These are phyloP conservation scores for Xylariaceae sp. DNA, from an alignment of 2,329 filamentous ascomycete species.

Conservation along the genomic window DNA sequence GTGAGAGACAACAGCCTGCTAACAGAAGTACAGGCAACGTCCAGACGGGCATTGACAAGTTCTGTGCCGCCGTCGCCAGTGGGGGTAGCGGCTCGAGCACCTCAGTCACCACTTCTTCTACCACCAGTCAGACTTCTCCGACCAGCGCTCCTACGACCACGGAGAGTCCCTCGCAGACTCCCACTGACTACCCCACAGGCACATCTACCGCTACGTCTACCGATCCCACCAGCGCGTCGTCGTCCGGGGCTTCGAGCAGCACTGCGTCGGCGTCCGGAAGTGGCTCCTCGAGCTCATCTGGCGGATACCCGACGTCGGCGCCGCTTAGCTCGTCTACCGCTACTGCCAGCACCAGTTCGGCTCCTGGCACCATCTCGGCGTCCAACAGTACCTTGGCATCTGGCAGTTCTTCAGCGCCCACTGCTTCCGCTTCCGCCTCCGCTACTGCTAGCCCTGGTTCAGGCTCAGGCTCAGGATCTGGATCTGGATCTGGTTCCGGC, in stretches of 20 bases:
- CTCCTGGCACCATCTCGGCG: constrained; percentile 1
- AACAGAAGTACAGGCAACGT: constrained; percentile 21
- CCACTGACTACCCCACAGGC: constrained; percentile 19
- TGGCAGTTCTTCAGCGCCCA: neutral
- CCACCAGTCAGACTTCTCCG: constrained; percentile 15
- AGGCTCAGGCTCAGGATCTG: constrained; percentile 7
- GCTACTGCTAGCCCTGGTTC: neutral
- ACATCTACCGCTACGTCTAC: constrained; percentile 9
- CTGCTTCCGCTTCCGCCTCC: neutral
- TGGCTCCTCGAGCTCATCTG: neutral
- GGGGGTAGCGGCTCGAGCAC: constrained; percentile 11
- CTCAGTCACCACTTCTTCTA: constrained; percentile 13
- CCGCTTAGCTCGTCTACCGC: constrained; percentile 1
- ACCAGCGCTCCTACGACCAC: constrained; percentile 13
- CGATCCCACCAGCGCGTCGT: neutral
- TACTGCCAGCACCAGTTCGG: too few relatives aligned
- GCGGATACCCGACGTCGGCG: neutral
- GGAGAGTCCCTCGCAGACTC: constrained; percentile 17
- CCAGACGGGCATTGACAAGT: constrained; percentile 29
- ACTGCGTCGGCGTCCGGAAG: neutral
- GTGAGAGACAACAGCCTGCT: neutral
- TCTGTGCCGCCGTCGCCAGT: constrained; percentile 26
- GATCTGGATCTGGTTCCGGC: neutral
- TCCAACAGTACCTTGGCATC: constrained; percentile 5
- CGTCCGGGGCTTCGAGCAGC: neutral